Base-by-base conservation (phyloP, 306 rosid species). In the Dryas alaskensis region DNA sequence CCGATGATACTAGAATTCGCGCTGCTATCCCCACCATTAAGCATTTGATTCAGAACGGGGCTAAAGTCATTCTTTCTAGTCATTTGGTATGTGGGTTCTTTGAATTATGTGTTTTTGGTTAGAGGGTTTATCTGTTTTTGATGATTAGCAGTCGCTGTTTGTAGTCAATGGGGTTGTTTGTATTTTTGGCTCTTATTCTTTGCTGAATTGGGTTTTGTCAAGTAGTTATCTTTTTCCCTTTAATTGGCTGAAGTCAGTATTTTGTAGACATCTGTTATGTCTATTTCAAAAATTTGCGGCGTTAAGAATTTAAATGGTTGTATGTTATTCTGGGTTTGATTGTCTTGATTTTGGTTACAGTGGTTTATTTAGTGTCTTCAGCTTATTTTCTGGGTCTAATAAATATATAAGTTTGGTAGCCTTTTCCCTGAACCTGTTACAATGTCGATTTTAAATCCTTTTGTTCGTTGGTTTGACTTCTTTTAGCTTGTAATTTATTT, bases 21-120 rank as follows among this genome's bases (percentile, higher is more conserved):
- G 99, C 99, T 25, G 99, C 99, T 9, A 14, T 95, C 0, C 99
- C 99, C 53, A 95, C 99, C n/a, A 95, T 95, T 74, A 86, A 95
- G 82, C 72, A 92, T 62, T 87, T 95, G 78, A 87, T 84, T 49
- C 76, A 82, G 74, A 90, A 92, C 9, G 98, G 99, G 10, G 99
- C 99, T 39, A 95, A 92, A 83, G 99, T 95, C 68, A 73, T 95
- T n/a, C 92, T 95, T 11, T 88, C 99, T 6, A 95, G 90, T 72
- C 99, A 95, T 79, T 84, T 95, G 98, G 99, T 95, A 69, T 71
- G 75, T 65, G 31, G 64, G 6, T 49, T 69, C 11, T 69, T 67
- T 50, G 11, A 43, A 48, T 27, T 55, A 53, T n/a, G 40, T 7
- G 37, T 39, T 65, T 42, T 51, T 55, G 58, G 46, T 40, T 57